Evolutionary conservation across 2,329 filamentous ascomycete species (phyloP).

Genomic region (Monosporascus sp.): DNA sequence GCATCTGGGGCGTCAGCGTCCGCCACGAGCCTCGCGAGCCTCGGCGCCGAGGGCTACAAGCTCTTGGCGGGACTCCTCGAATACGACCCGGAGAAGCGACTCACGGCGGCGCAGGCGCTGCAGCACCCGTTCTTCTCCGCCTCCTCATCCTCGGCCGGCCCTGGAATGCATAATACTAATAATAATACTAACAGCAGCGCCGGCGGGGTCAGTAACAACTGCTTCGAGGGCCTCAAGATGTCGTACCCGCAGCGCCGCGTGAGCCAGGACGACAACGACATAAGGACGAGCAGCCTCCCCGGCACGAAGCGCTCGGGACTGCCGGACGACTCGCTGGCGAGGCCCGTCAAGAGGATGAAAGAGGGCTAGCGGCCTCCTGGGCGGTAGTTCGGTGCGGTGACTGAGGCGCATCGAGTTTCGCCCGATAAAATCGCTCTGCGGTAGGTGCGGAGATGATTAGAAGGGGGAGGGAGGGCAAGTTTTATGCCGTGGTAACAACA

Average conservation of each 20-base stretch:
- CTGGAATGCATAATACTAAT: neutral
- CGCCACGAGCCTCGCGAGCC: conserved; percentile 42
- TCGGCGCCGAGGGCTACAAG: conserved; percentile 74
- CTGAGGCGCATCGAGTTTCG: no score
- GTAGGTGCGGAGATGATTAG: no score
- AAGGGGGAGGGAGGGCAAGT: no score
- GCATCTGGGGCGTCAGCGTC: conserved; percentile 9
- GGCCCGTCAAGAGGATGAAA: conserved; percentile 58
- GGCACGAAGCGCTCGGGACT: conserved; percentile 86
- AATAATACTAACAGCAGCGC: conserved; percentile 20
- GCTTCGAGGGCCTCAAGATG: conserved; percentile 82
- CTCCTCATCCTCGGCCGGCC: no score
- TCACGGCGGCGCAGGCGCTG: conserved; percentile 85
- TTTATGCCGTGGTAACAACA: no score
- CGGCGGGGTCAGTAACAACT: conserved; percentile 66
- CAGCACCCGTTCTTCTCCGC: conserved; percentile 83
- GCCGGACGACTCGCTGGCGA: conserved; percentile 70
- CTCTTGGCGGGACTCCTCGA: conserved; percentile 79
- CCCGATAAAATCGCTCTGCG: no score
- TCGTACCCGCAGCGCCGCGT: conserved; percentile 89
- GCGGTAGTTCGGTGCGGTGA: no score
- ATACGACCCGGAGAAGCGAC: conserved; percentile 84
- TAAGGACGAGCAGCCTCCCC: conserved; percentile 80
- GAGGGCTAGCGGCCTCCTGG: conserved; percentile 29
- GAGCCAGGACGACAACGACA: conserved; percentile 93